Conservation (phyloP, 2,329 filamentous ascomycete species). For the Stagonosporopsis vannaccii region DNA sequence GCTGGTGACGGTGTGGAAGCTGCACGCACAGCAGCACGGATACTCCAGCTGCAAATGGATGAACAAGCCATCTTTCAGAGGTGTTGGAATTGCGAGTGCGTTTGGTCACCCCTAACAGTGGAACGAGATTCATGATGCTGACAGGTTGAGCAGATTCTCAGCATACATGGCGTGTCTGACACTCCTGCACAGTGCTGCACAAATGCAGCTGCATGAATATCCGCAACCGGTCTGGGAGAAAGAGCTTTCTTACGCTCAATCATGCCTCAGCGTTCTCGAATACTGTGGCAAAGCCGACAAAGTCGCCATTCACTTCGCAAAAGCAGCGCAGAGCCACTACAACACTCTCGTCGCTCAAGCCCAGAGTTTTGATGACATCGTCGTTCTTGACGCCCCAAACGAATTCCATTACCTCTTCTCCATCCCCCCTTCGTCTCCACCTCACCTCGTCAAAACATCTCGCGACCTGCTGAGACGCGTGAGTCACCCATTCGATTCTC, state of each 20-base stretch:
- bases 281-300: neutral
- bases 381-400: neutral
- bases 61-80: neutral
- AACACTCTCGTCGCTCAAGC: neutral
- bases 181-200: neutral
- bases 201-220: neutral
- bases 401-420: neutral
- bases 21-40: neutral
- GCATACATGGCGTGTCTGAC: neutral
- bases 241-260: neutral
- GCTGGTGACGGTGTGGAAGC: neutral
- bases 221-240: neutral
- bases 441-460: neutral
- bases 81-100: conserved; percentile 1
- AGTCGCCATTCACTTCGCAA: neutral
- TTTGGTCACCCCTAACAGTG: neutral
- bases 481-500: neutral
- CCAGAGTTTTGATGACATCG: neutral
- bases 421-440: neutral
- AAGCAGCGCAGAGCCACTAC: neutral
- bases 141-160: neutral
- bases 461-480: neutral
- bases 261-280: neutral
- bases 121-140: neutral
- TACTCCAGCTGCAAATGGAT: neutral